Evolutionary conservation across 2,329 filamentous ascomycete species (phyloP).

Genomic region (Neofusicoccum parvum): DNA sequence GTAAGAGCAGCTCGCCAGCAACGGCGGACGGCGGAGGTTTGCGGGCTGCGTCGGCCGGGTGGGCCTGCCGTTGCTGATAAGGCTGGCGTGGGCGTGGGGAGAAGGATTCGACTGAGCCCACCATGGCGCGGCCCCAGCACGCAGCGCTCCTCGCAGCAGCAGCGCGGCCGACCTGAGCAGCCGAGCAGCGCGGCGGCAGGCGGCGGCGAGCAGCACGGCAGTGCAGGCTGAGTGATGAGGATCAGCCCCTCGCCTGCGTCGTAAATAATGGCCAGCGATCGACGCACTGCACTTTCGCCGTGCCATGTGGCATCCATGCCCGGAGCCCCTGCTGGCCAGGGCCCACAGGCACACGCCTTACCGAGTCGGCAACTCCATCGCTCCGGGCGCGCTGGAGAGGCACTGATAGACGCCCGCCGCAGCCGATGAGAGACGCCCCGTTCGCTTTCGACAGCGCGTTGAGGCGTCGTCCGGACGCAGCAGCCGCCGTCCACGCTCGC

Average conservation of each 20-base stretch:
- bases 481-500: too few species aligned
- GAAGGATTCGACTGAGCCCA: not conserved
- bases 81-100: not conserved
- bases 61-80: not conserved
- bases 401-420: too few species aligned
- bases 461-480: too few species aligned
- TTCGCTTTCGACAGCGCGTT: too few species aligned
- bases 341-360: not conserved
- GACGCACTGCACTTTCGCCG: not conserved
- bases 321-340: not conserved
- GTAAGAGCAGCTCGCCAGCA: not conserved
- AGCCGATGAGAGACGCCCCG: too few species aligned
- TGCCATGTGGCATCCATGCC: constrained; percentile 20
- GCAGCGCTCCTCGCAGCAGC: not conserved
- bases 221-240: not conserved
- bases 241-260: constrained; percentile 3
- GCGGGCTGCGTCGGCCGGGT: not conserved
- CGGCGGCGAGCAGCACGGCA: too few species aligned
- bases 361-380: not conserved
- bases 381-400: not conserved
- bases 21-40: not conserved
- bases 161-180: too few species aligned
- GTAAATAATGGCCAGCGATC: not conserved
- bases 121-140: not conserved
- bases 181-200: too few species aligned